These are phyloP conservation scores for Parietichytrium sp. DNA, from an alignment of 108 stramenopile genomes.

Conservation along the genomic window DNA sequence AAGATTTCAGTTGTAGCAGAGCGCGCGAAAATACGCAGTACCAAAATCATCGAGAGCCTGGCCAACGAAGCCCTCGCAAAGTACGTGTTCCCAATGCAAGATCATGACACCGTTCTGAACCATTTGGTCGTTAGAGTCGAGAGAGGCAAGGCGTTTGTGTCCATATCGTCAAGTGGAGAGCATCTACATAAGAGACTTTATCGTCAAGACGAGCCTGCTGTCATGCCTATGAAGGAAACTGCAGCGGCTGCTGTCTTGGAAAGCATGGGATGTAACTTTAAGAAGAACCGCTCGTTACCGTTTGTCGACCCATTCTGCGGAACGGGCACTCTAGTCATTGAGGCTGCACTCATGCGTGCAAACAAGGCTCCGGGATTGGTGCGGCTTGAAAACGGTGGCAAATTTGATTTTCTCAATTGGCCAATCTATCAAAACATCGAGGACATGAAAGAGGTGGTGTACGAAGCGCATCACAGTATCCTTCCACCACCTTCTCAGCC, in stretches of 20 bases:
- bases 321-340: not conserved
- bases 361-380: not conserved
- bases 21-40: not conserved
- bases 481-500: not conserved
- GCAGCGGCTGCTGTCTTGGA: not conserved
- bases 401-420: not conserved
- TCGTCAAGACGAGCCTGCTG: not conserved
- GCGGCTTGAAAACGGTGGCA: not conserved
- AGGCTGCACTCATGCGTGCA: not conserved
- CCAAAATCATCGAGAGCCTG: not conserved
- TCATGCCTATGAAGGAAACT: not conserved
- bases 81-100: not conserved
- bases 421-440: not conserved
- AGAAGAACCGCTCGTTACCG: not conserved
- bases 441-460: not conserved
- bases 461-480: not conserved
- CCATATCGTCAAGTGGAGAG: constrained; percentile 13
- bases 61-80: not conserved
- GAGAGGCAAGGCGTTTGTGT: too few relatives aligned
- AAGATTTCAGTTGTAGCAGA: not conserved
- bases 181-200: constrained; percentile 9
- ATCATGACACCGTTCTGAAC: not conserved
- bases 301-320: constrained; percentile 33
- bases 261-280: not conserved
- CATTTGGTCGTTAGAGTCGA: too few relatives aligned